Conservation (phyloP, 2,329 filamentous ascomycete species). For the Macroventuria anomochaeta region DNA sequence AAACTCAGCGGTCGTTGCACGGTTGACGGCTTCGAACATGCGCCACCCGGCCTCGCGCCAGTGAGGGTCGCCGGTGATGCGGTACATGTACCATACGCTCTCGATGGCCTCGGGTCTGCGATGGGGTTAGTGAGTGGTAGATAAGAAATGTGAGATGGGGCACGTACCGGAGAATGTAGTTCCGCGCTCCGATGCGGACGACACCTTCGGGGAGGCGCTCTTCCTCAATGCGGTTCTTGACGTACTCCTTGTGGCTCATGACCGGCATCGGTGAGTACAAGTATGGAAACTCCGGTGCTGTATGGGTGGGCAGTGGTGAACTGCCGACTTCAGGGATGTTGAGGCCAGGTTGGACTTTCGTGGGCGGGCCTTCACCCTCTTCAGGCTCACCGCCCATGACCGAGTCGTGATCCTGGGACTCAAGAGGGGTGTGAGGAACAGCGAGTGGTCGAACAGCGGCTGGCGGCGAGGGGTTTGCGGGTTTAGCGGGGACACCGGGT, state of each 20-base stretch:
- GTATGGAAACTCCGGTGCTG: slow-evolving; percentile 37
- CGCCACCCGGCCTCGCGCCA: slow-evolving; percentile 75
- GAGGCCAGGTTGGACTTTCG: slow-evolving; percentile 26
- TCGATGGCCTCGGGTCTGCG: slow-evolving; percentile 75
- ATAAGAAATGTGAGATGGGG: neutral
- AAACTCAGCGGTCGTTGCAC: slow-evolving; percentile 65
- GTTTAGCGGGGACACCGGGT: slow-evolving; percentile 4
- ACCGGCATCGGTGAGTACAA: slow-evolving; percentile 42
- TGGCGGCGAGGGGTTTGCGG: slow-evolving; percentile 10
- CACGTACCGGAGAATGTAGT: slow-evolving; percentile 68
- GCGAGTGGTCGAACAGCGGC: slow-evolving; percentile 20
- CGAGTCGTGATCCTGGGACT: slow-evolving; percentile 18
- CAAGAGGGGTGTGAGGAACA: slow-evolving; percentile 1
- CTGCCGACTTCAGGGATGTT: slow-evolving; percentile 19
- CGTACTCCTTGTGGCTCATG: slow-evolving; percentile 45
- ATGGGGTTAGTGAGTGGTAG: slow-evolving; percentile 5
- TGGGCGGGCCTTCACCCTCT: slow-evolving; percentile 32
- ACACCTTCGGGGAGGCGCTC: slow-evolving; percentile 63
- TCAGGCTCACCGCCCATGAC: slow-evolving; percentile 29
- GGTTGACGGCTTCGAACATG: slow-evolving; percentile 72
- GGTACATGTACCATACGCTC: slow-evolving; percentile 78
- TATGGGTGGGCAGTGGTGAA: slow-evolving; percentile 21
- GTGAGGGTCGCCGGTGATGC: slow-evolving; percentile 69
- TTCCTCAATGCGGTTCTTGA: slow-evolving; percentile 47
- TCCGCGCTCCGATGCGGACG: slow-evolving; percentile 60